These are phyloP conservation scores for Euptelea pleiosperma DNA, from an alignment of 164 flowering plant species.

Conservation along the genomic window DNA sequence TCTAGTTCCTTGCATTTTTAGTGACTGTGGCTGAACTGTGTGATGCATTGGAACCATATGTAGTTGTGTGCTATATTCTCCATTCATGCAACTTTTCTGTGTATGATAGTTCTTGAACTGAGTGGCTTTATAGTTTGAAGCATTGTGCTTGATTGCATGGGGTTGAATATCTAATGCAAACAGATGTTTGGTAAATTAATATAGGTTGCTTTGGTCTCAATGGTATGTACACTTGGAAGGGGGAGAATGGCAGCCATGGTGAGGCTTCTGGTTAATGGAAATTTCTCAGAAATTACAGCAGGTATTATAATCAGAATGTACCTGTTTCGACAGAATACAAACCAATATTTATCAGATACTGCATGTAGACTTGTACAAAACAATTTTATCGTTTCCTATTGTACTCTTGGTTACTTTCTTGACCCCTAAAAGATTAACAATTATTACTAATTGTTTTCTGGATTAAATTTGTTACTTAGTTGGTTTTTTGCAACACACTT, in stretches of 20 bases:
- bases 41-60: not conserved
- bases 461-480: too few species aligned
- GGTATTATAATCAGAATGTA: conserved; percentile 31
- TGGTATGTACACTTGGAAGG: conserved; percentile 56
- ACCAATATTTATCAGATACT: not conserved
- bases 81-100: too few species aligned
- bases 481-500: too few species aligned
- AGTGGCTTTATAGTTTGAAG: not conserved
- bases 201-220: conserved; percentile 21
- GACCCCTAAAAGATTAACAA: too few species aligned
- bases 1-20: not conserved
- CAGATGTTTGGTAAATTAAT: conserved; percentile 8
- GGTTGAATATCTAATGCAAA: conserved; percentile 5
- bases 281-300: conserved; percentile 33
- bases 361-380: not conserved
- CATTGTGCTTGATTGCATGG: conserved; percentile 2
- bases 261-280: conserved; percentile 55
- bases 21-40: not conserved
- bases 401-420: not conserved
- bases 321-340: not conserved
- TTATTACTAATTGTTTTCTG: not conserved
- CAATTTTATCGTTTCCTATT: not conserved
- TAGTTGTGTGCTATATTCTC: too few species aligned
- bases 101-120: not conserved
- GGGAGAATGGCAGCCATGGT: conserved; percentile 68